Conservation (phyloP, 805 yeast species). For the Suhomyces kilbournensis region DNA sequence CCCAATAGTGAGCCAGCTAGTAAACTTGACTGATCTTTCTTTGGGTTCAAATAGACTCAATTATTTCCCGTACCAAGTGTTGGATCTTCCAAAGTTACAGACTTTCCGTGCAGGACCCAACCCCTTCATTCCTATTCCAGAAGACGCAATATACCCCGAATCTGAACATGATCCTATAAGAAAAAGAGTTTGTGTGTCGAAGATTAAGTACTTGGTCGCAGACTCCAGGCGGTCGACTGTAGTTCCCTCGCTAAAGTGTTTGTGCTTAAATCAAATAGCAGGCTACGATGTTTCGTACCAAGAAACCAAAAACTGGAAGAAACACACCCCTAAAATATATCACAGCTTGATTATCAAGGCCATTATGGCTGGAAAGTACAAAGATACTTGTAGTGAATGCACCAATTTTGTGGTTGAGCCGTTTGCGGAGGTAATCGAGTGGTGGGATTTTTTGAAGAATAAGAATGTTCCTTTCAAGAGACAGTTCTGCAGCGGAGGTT, state of each 20-base stretch:
- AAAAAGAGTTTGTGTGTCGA: slow-evolving; percentile 21
- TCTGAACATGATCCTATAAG: neutral
- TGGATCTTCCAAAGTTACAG: slow-evolving; percentile 41
- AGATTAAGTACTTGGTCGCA: slow-evolving; percentile 23
- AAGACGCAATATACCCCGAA: slow-evolving; percentile 18
- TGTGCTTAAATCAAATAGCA: slow-evolving; percentile 49
- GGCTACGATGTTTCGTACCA: slow-evolving; percentile 51
- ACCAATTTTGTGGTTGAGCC: slow-evolving; percentile 49
- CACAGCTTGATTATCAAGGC: slow-evolving; percentile 51
- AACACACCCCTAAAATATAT: slow-evolving; percentile 41
- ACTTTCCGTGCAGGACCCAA: slow-evolving; percentile 58
- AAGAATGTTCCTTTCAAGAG: slow-evolving; percentile 50
- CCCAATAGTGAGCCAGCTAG: slow-evolving; percentile 15
- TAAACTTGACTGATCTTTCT: slow-evolving; percentile 48
- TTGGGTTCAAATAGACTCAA: slow-evolving; percentile 49
- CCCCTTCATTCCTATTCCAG: slow-evolving; percentile 31
- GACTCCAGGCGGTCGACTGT: slow-evolving; percentile 12
- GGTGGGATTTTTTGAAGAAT: slow-evolving; percentile 63
- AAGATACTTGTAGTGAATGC: slow-evolving; percentile 55
- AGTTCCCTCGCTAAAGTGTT: slow-evolving; percentile 46
- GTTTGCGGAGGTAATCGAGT: slow-evolving; percentile 56
- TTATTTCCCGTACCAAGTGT: slow-evolving; percentile 51
- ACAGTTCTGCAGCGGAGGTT: slow-evolving; percentile 53
- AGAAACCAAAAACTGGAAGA: slow-evolving; percentile 55
- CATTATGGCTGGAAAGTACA: slow-evolving; percentile 47